Percentiles rank a stretch among this genome's conserved stretches.
Conservation (phyloP, 169 alveolate species). For the Plasmodium inui region DNA sequence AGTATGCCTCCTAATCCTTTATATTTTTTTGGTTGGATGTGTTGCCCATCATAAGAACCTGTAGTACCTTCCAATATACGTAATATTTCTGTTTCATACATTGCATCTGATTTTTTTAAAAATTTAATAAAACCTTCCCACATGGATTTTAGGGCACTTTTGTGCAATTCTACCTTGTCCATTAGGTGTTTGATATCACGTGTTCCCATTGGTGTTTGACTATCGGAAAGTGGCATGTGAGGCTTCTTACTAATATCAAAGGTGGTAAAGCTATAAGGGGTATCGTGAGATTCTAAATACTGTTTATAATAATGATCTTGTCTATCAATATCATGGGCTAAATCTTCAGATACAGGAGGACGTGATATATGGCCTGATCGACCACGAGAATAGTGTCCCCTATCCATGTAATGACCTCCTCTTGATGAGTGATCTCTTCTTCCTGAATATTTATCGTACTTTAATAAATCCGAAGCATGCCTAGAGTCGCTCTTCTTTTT, state of each 20-base stretch:
- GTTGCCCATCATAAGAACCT: not conserved
- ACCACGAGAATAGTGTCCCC: not conserved
- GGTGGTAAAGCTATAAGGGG: not conserved
- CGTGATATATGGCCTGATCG: no score
- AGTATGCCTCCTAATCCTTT: not conserved
- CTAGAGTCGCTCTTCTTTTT: not conserved
- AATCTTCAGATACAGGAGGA: not conserved
- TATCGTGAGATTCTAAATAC: not conserved
- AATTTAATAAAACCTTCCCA: not conserved
- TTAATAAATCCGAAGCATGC: not conserved
- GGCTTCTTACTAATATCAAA: not conserved
- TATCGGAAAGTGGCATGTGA: not conserved
- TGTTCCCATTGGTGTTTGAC: not conserved
- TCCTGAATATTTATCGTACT: not conserved
- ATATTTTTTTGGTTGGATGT: not conserved
- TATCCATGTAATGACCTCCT: not conserved
- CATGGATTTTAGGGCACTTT: not conserved
- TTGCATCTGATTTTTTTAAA: constrained; percentile 15
- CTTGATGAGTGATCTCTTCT: not conserved
- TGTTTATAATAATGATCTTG: not conserved
- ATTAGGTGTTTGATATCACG: not conserved
- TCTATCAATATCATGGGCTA: not conserved
- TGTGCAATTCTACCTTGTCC: not conserved
- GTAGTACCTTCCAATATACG: not conserved
- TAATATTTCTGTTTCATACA: constrained; percentile 28